Percentiles rank a stretch among this genome's conserved stretches.
Evolutionary conservation across 331 rosid genomes (phyloP).

Genomic region (Quercus phellos): DNA sequence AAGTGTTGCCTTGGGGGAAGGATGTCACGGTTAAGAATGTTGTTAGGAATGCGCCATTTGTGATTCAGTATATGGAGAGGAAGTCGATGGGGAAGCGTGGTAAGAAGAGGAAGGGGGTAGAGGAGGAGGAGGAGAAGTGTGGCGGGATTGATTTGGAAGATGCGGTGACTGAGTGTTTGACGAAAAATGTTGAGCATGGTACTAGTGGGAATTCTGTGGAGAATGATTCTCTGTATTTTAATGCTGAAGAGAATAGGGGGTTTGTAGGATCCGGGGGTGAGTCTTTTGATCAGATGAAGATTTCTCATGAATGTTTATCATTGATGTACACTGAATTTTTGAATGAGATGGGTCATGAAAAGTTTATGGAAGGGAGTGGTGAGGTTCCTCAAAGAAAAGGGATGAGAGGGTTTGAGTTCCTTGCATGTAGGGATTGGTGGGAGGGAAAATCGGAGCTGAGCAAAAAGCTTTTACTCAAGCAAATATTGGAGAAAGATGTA

Average conservation of each 20-base stretch:
- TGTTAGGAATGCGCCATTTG: constrained; percentile 49
- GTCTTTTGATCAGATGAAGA: constrained; percentile 28
- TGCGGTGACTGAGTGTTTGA: constrained; percentile 45
- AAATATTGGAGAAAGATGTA: constrained; percentile 57
- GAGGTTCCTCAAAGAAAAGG: constrained; percentile 23
- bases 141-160: constrained; percentile 43
- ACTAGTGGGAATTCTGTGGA: constrained; percentile 5
- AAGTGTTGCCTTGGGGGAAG: constrained; percentile 83
- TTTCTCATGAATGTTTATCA: constrained; percentile 60
- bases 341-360: constrained; percentile 15
- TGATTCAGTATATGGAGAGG: constrained; percentile 71
- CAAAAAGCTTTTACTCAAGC: constrained; percentile 57
- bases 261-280: neutral
- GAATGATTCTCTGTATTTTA: constrained; percentile 36
- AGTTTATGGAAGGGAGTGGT: constrained; percentile 20
- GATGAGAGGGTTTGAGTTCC: constrained; percentile 18
- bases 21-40: constrained; percentile 61
- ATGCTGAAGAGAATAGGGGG: constrained; percentile 8
- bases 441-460: constrained; percentile 64
- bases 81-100: constrained; percentile 45
- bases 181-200: constrained; percentile 27
- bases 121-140: neutral
- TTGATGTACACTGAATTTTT: constrained; percentile 42
- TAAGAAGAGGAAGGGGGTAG: constrained; percentile 29
- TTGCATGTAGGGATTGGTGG: constrained; percentile 66